These are phyloP conservation scores for Spergularia marina DNA, from an alignment of 148 eudicot species.

Conservation along the genomic window DNA sequence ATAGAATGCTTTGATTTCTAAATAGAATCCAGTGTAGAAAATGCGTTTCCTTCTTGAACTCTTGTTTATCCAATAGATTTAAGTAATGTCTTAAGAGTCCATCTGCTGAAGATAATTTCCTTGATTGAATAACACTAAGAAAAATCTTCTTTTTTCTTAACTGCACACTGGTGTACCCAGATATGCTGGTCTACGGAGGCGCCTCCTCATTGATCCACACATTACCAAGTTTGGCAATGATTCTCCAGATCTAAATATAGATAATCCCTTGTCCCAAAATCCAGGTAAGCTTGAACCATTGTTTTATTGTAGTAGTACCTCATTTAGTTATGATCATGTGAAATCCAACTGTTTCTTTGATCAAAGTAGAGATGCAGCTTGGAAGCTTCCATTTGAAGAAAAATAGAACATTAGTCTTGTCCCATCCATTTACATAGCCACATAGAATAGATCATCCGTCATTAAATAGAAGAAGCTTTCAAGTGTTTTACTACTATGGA, in stretches of 20 bases:
- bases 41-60: neutral
- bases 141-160: conserved; percentile 17
- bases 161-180: conserved; percentile 32
- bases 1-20: neutral
- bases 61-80: neutral
- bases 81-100: neutral
- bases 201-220: conserved; percentile 75
- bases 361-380: neutral
- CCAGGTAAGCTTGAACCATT: conserved; percentile 52
- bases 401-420: neutral
- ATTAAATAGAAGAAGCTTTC: neutral
- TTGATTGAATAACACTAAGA: neutral
- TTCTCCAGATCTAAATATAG: conserved; percentile 64
- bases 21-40: neutral
- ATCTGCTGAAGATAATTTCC: neutral
- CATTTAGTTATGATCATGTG: neutral
- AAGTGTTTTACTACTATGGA: neutral
- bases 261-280: conserved; percentile 89
- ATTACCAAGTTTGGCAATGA: conserved; percentile 53
- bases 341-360: neutral
- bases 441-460: neutral
- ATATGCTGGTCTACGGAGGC: conserved; percentile 76
- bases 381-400: neutral
- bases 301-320: neutral
- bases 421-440: neutral